Percentiles rank a stretch among this genome's conserved stretches.
These are phyloP conservation scores for Musa acuminata DNA, from an alignment of 176 grass and related monocot genomes.

Conservation along the genomic window DNA sequence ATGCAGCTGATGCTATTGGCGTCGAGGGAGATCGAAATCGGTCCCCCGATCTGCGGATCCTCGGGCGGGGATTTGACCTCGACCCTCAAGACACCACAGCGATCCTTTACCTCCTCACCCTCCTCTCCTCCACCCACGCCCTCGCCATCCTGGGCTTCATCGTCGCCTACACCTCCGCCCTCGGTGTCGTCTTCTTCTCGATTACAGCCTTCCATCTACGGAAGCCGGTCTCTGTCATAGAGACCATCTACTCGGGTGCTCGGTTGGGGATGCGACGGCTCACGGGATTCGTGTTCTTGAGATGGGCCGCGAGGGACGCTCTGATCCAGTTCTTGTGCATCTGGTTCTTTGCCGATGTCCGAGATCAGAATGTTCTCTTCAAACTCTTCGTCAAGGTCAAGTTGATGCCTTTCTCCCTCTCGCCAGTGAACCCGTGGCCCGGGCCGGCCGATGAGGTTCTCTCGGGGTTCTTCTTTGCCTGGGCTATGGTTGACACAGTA, in stretches of 20 bases:
- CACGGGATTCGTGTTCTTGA: conserved; percentile 54
- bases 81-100: conserved; percentile 48
- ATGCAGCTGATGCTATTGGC: background rate
- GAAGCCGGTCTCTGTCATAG: conserved; percentile 21
- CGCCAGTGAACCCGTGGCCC: conserved; percentile 45
- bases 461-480: conserved; percentile 60
- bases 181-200: conserved; percentile 55
- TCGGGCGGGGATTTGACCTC: conserved; percentile 38
- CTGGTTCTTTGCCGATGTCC: conserved; percentile 84
- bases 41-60: conserved; percentile 31
- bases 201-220: conserved; percentile 32
- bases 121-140: conserved; percentile 69
- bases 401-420: conserved; percentile 80
- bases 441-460: conserved; percentile 41
- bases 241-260: conserved; percentile 37
- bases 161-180: conserved; percentile 47
- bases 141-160: conserved; percentile 69
- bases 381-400: conserved; percentile 76
- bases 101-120: conserved; percentile 59
- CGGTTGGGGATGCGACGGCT: conserved; percentile 45
- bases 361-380: conserved; percentile 71
- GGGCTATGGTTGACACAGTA: conserved; percentile 68
- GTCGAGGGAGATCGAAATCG: background rate
- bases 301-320: conserved; percentile 75
- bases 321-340: conserved; percentile 74